phyloP scores from a whole-genome alignment of 768 basidiomycete genomes.

The Krasilnikovozyma curviuscula region DNA sequence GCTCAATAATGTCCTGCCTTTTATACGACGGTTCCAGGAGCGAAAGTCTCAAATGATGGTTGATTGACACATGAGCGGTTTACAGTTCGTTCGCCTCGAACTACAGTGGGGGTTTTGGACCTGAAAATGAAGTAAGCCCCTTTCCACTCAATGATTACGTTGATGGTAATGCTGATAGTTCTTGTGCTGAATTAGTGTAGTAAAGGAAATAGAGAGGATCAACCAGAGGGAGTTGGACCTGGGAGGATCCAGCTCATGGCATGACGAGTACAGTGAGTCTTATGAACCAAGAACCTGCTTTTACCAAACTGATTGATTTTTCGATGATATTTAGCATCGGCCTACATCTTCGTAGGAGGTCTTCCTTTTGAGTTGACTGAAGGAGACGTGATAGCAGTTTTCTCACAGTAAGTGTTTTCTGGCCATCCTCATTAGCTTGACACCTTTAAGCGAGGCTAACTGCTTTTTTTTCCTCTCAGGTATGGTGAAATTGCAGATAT shows the following conservation, averaged over 20 bases:
- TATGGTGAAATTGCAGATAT: slow-evolving; percentile 94
- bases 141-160: too few relatives aligned
- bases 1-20: too few relatives aligned
- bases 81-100: too few relatives aligned
- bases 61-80: too few relatives aligned
- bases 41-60: too few relatives aligned
- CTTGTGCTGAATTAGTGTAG: too few relatives aligned
- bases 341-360: slow-evolving; percentile 85
- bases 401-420: slow-evolving; percentile 62
- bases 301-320: not conserved
- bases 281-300: not conserved
- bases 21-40: too few relatives aligned
- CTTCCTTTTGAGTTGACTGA: slow-evolving; percentile 77
- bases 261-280: slow-evolving; percentile 68
- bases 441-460: not conserved
- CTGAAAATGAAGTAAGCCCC: too few relatives aligned
- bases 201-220: slow-evolving; percentile 80
- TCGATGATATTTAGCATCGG: slow-evolving; percentile 44
- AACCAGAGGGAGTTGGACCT: slow-evolving; percentile 65
- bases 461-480: slow-evolving; percentile 30
- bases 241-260: slow-evolving; percentile 55
- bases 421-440: not conserved
- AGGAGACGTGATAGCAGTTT: slow-evolving; percentile 90
- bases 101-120: too few relatives aligned
- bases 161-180: too few relatives aligned